These are phyloP conservation scores for Sporisorium graminicola DNA, from an alignment of 1,284 basidiomycete species.

Conservation along the genomic window DNA sequence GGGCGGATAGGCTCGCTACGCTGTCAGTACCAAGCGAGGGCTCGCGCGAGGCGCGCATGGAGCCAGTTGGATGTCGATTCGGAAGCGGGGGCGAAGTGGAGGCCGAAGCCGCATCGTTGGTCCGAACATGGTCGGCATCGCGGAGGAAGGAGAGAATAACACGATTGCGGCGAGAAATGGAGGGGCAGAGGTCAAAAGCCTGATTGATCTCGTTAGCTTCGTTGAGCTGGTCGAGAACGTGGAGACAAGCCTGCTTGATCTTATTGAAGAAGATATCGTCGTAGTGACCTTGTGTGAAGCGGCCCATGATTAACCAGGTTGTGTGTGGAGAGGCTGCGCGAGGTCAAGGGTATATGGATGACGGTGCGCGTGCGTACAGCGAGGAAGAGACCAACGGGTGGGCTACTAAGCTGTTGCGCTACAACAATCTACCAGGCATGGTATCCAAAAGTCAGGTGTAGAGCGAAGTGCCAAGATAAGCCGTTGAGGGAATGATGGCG, in stretches of 20 bases:
- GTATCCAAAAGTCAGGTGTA: background rate
- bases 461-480: background rate
- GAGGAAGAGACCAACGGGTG: background rate
- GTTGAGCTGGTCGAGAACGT: constrained; percentile 52
- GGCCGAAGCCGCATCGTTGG: background rate
- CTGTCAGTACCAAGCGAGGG: constrained; percentile 34
- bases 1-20: constrained; percentile 39
- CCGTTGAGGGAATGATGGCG: background rate
- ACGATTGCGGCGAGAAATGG: constrained; percentile 46
- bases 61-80: background rate
- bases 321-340: background rate
- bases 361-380: background rate
- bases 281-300: constrained; percentile 35
- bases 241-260: constrained; percentile 42
- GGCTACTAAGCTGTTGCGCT: background rate
- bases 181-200: constrained; percentile 44
- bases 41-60: constrained; percentile 23
- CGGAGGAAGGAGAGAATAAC: constrained; percentile 46
- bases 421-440: background rate
- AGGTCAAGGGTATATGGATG: background rate
- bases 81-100: constrained; percentile 11
- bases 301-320: constrained; percentile 23
- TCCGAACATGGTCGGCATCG: constrained; percentile 29
- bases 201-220: constrained; percentile 45
- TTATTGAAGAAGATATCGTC: constrained; percentile 53